Percentiles rank a stretch among this genome's conserved stretches.
phyloP scores from a whole-genome alignment of 1,284 basidiomycete species.

The Porodaedalea pini region DNA sequence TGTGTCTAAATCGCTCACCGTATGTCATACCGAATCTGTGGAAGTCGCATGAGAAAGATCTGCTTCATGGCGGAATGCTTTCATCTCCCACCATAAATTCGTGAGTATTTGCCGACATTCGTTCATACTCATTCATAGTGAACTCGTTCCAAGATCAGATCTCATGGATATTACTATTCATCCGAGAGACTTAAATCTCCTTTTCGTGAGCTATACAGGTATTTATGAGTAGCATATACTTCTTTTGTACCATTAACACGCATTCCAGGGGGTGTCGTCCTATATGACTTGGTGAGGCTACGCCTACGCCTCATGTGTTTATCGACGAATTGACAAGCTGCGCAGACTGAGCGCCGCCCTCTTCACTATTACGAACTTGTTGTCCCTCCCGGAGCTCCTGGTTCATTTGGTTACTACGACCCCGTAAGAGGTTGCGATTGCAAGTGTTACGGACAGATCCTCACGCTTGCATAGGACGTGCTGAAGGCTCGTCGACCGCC shows the following conservation, averaged over 20 bases:
- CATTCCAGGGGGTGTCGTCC: constrained; percentile 63
- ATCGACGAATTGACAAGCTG: neutral
- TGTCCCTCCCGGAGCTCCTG: constrained; percentile 76
- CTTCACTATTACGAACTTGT: constrained; percentile 65
- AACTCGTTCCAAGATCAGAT: constrained; percentile 3
- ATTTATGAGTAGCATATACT: constrained; percentile 22
- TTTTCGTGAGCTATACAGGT: constrained; percentile 84
- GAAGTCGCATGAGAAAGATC: constrained; percentile 69
- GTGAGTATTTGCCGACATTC: constrained; percentile 29
- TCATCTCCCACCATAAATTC: constrained; percentile 39
- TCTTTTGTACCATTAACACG: neutral
- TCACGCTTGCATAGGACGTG: constrained; percentile 46
- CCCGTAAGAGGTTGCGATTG: constrained; percentile 34
- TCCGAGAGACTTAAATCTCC: constrained; percentile 76
- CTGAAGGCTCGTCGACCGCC: constrained; percentile 67
- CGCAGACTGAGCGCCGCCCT: constrained; percentile 58
- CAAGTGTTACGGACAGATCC: constrained; percentile 12
- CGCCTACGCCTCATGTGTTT: neutral
- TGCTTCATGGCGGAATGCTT: constrained; percentile 54
- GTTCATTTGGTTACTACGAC: constrained; percentile 61
- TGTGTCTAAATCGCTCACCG: constrained; percentile 58
- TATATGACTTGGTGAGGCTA: constrained; percentile 64
- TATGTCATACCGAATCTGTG: constrained; percentile 74
- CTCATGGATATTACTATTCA: constrained; percentile 63
- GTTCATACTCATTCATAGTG: neutral